Evolutionary conservation across 495 filamentous ascomycete species (phyloP).

Genomic region (Podospora australis): DNA sequence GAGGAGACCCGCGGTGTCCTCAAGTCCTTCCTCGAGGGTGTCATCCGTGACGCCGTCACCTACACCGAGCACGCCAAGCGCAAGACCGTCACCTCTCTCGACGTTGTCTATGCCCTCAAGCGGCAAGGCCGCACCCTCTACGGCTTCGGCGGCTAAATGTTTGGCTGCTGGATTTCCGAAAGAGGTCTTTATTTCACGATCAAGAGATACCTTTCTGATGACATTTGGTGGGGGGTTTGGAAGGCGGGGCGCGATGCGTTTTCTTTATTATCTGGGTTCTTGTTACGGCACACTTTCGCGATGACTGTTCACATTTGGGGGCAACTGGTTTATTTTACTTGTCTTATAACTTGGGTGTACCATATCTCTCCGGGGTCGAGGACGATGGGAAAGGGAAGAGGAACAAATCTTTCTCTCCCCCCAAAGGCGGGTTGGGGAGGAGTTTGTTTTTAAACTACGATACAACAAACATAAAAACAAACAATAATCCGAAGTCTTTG

Average conservation of each 20-base stretch:
- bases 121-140: slow-evolving; percentile 91
- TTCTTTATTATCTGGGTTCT: not conserved
- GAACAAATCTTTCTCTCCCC: too few species aligned
- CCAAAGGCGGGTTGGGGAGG: too few species aligned
- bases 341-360: too few species aligned
- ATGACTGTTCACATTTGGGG: not conserved
- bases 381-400: too few species aligned
- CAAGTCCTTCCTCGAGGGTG: slow-evolving; percentile 99
- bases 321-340: too few species aligned
- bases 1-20: slow-evolving; percentile 99
- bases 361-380: too few species aligned
- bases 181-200: not conserved
- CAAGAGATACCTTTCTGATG: not conserved
- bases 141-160: slow-evolving; percentile 87
- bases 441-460: too few species aligned
- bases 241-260: too few species aligned
- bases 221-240: not conserved
- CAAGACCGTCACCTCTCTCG: slow-evolving; percentile 93
- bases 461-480: not conserved
- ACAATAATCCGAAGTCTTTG: not conserved
- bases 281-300: not conserved
- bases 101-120: slow-evolving; percentile 93
- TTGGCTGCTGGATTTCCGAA: not conserved
- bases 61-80: slow-evolving; percentile 97
- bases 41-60: slow-evolving; percentile 98